Percentiles rank a stretch among this genome's conserved stretches.
Conservation (phyloP, 106 monocot species). For the Alisma plantagoaquatica region DNA sequence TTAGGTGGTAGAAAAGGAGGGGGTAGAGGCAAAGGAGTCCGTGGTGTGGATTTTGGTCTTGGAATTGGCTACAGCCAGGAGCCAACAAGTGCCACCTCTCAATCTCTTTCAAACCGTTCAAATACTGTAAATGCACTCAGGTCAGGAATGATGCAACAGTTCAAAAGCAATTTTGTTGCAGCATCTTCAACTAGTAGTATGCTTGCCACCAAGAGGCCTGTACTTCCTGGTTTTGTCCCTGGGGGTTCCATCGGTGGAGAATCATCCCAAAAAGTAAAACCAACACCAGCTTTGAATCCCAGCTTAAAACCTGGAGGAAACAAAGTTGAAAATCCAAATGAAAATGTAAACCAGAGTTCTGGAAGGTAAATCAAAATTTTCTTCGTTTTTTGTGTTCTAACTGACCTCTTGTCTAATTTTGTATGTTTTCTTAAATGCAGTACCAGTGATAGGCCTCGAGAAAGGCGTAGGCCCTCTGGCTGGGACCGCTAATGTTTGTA, state of each 20-base stretch:
- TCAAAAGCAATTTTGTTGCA: constrained; percentile 82
- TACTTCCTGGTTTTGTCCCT: constrained; percentile 70
- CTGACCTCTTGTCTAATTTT: no score
- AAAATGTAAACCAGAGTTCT: constrained; percentile 33
- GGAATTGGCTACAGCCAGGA: constrained; percentile 78
- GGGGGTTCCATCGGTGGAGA: constrained; percentile 90
- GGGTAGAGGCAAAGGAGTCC: constrained; percentile 58
- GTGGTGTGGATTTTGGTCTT: constrained; percentile 88
- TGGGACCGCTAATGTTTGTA: constrained; percentile 53
- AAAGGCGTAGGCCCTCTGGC: constrained; percentile 79
- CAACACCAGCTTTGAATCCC: constrained; percentile 12
- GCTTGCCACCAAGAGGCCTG: constrained; percentile 21
- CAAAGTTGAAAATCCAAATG: constrained; percentile 1
- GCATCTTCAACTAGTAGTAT: constrained; percentile 36
- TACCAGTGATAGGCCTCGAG: constrained; percentile 54
- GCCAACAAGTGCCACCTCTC: constrained; percentile 32
- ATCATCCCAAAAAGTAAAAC: constrained; percentile 18
- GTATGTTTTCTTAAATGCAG: constrained; percentile 57
- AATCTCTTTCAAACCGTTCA: constrained; percentile 38
- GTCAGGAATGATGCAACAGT: constrained; percentile 73
- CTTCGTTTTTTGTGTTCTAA: not conserved
- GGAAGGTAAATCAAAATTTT: constrained; percentile 39
- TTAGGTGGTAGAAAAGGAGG: constrained; percentile 76
- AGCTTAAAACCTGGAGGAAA: constrained; percentile 15
- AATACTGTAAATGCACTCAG: constrained; percentile 58